Percentiles rank a stretch among this genome's conserved stretches.
These are phyloP conservation scores for Thielaviopsis cerberus DNA, from an alignment of 2,329 filamentous ascomycete genomes.

Conservation along the genomic window DNA sequence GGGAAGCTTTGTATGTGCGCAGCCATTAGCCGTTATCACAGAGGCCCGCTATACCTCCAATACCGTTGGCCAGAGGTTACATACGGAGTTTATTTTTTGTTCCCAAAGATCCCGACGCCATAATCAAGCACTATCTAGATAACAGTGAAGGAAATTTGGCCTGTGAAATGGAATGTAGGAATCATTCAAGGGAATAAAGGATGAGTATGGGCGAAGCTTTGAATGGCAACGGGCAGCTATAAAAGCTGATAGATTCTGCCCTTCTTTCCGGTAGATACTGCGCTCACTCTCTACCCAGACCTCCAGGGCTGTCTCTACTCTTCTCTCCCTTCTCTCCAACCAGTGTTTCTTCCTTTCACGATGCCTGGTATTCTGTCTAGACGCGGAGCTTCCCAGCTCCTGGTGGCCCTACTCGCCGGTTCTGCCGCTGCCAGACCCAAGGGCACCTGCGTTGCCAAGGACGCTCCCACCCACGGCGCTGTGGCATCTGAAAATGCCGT, in stretches of 20 bases:
- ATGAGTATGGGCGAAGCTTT: background rate
- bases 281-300: background rate
- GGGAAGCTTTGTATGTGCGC: background rate
- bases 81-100: background rate
- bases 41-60: background rate
- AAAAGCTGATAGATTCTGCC: background rate
- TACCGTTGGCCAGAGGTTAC: background rate
- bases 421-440: background rate
- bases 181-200: no score
- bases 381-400: slow-evolving; percentile 5
- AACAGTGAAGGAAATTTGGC: background rate
- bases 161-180: background rate
- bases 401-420: slow-evolving; percentile 3
- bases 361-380: slow-evolving; percentile 9
- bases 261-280: background rate
- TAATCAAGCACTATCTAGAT: background rate
- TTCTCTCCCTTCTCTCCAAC: background rate
- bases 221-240: background rate
- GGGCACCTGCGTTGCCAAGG: background rate
- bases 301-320: background rate
- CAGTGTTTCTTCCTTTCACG: background rate
- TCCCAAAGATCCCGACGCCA: background rate
- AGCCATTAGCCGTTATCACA: background rate
- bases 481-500: slow-evolving; percentile 41
- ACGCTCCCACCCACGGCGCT: slow-evolving; percentile 25